These are phyloP conservation scores for Eudorina sp. DNA, from an alignment of 139 green algal species.

Conservation along the genomic window DNA sequence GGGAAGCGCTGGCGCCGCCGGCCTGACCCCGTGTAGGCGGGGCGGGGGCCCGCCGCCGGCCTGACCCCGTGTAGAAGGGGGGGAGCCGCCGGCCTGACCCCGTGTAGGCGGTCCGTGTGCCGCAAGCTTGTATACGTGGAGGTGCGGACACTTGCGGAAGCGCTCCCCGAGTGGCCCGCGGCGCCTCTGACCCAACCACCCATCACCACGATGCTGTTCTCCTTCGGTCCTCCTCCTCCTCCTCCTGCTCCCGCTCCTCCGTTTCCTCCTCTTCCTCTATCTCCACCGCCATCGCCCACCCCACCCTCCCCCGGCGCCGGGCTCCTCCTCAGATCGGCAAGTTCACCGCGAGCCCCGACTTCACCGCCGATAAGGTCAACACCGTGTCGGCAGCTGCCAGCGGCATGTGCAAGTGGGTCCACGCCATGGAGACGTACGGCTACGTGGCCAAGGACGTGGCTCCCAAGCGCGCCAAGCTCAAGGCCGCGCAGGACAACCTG, in stretches of 20 bases:
- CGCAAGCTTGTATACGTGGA: too few species aligned
- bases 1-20: too few species aligned
- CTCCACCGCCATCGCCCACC: not conserved
- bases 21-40: too few species aligned
- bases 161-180: too few species aligned
- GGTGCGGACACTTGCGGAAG: too few species aligned
- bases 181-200: too few species aligned
- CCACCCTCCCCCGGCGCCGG: too few species aligned
- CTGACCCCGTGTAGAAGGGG: too few species aligned
- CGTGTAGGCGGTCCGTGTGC: too few species aligned
- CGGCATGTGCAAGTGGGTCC: constrained; percentile 89
- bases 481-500: constrained; percentile 76
- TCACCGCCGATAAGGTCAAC: constrained; percentile 76
- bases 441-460: constrained; percentile 86
- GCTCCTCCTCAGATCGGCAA: constrained; percentile 69
- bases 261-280: not conserved
- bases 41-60: too few species aligned
- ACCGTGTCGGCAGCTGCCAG: constrained; percentile 77
- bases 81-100: too few species aligned
- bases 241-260: not conserved
- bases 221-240: not conserved
- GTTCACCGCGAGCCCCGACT: constrained; percentile 79
- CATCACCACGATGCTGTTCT: too few species aligned
- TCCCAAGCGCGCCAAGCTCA: constrained; percentile 90
- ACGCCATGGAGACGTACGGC: constrained; percentile 89